These are phyloP conservation scores for Plasmopara halstedii DNA, from an alignment of 352 stramenopile genomes.

Conservation along the genomic window DNA sequence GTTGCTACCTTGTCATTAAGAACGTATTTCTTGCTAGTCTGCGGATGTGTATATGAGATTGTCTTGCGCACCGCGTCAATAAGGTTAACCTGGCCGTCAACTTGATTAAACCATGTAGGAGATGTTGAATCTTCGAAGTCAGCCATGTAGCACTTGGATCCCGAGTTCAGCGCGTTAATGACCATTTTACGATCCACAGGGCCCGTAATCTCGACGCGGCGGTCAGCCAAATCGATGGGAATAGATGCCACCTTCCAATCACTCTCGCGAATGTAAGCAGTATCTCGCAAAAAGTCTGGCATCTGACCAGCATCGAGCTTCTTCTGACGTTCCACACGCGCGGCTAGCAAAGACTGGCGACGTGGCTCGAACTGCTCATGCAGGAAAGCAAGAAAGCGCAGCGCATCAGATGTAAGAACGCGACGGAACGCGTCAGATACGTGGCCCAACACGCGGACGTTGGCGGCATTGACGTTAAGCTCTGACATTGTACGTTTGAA, in stretches of 20 bases:
- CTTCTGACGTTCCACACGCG: slow-evolving; percentile 48
- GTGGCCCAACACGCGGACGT: slow-evolving; percentile 82
- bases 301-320: slow-evolving; percentile 84
- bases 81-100: slow-evolving; percentile 91
- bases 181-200: slow-evolving; percentile 96
- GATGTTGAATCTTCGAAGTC: slow-evolving; percentile 94
- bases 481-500: slow-evolving; percentile 29
- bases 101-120: slow-evolving; percentile 91
- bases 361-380: slow-evolving; percentile 81
- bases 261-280: slow-evolving; percentile 74
- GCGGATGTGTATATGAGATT: slow-evolving; percentile 21
- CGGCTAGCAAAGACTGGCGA: slow-evolving; percentile 37
- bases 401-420: slow-evolving; percentile 86
- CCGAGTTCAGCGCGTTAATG: slow-evolving; percentile 95
- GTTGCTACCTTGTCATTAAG: slow-evolving; percentile 78
- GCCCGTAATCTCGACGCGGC: slow-evolving; percentile 94
- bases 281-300: slow-evolving; percentile 84
- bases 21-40: slow-evolving; percentile 67
- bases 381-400: slow-evolving; percentile 89
- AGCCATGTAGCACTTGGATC: slow-evolving; percentile 93
- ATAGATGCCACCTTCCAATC: slow-evolving; percentile 73
- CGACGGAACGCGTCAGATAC: slow-evolving; percentile 69
- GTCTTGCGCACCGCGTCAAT: slow-evolving; percentile 87
- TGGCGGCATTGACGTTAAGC: slow-evolving; percentile 35
- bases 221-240: slow-evolving; percentile 83